These are phyloP conservation scores for Trichocladium antarcticum DNA, from an alignment of 495 filamentous ascomycete genomes.

Conservation along the genomic window DNA sequence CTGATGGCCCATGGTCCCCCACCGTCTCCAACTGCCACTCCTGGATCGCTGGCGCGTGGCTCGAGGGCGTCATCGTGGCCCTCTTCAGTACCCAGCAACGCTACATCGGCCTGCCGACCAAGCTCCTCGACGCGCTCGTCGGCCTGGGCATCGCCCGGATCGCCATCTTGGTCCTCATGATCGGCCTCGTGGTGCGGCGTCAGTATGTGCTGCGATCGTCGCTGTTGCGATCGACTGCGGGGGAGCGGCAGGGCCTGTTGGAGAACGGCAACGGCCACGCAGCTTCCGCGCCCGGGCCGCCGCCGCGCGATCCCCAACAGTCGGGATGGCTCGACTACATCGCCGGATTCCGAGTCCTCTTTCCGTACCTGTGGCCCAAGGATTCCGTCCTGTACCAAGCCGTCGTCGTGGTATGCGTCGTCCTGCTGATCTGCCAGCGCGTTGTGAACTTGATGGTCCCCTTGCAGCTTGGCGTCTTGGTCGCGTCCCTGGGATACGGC, in stretches of 20 bases:
- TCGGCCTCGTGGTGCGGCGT: constrained; percentile 17
- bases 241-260: constrained; percentile 22
- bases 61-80: constrained; percentile 23
- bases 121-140: constrained; percentile 15
- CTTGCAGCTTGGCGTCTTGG: too few species aligned
- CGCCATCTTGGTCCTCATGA: constrained; percentile 21
- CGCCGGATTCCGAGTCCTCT: too few species aligned
- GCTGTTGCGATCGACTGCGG: constrained; percentile 6
- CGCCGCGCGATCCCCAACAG: constrained; percentile 19
- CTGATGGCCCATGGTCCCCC: constrained; percentile 27
- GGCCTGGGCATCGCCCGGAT: constrained; percentile 21
- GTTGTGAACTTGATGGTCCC: too few species aligned
- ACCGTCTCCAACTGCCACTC: constrained; percentile 19
- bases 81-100: constrained; percentile 16
- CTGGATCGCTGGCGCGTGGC: constrained; percentile 18
- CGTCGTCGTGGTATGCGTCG: too few species aligned
- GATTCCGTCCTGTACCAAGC: too few species aligned
- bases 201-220: constrained; percentile 17
- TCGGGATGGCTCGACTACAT: background rate
- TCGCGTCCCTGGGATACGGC: too few species aligned
- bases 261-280: constrained; percentile 16
- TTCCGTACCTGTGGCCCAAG: too few species aligned
- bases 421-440: too few species aligned
- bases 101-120: constrained; percentile 15
- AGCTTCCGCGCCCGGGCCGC: constrained; percentile 9